Evolutionary conservation across 805 yeast species (phyloP).

Genomic region (Candida easanensis): DNA sequence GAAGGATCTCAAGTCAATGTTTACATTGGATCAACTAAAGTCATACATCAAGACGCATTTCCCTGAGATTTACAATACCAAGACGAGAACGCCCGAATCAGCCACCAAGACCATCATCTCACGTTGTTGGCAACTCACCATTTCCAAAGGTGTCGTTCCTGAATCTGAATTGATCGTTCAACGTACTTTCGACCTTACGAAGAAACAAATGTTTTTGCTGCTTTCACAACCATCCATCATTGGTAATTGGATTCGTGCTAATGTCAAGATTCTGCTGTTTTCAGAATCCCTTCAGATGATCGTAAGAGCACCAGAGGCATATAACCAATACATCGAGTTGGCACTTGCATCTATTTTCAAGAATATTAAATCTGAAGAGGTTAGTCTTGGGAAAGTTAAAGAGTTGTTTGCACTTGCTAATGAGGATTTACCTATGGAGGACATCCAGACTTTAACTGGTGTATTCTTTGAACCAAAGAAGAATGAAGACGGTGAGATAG

Average conservation of each 20-base stretch:
- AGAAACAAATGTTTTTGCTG: conserved; percentile 22
- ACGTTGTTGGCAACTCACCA: conserved; percentile 18
- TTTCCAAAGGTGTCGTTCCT: conserved; percentile 13
- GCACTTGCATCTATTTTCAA: conserved; percentile 19
- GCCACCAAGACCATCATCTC: conserved; percentile 10
- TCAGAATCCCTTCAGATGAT: conserved; percentile 22
- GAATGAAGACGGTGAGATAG: conserved; percentile 3
- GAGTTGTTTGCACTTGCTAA: conserved; percentile 8
- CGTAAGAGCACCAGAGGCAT: conserved; percentile 22
- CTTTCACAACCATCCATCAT: conserved; percentile 20
- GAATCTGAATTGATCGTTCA: conserved; percentile 18
- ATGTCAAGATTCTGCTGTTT: conserved; percentile 23
- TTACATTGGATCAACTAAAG: conserved; percentile 18
- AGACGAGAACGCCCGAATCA: conserved; percentile 5
- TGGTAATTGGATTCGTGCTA: conserved; percentile 26
- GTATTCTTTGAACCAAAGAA: conserved; percentile 20
- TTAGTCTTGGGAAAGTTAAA: conserved; percentile 17
- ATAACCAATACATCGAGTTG: conserved; percentile 26
- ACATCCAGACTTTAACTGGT: conserved; percentile 24
- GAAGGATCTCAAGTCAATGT: conserved; percentile 12
- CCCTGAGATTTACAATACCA: conserved; percentile 6
- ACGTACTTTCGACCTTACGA: conserved; percentile 20
- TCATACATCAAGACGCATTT: conserved; percentile 9
- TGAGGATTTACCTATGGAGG: conserved; percentile 20
- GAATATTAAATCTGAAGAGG: conserved; percentile 12